phyloP scores from a whole-genome alignment of 345 rosid species.

The Camelina neglecta region DNA sequence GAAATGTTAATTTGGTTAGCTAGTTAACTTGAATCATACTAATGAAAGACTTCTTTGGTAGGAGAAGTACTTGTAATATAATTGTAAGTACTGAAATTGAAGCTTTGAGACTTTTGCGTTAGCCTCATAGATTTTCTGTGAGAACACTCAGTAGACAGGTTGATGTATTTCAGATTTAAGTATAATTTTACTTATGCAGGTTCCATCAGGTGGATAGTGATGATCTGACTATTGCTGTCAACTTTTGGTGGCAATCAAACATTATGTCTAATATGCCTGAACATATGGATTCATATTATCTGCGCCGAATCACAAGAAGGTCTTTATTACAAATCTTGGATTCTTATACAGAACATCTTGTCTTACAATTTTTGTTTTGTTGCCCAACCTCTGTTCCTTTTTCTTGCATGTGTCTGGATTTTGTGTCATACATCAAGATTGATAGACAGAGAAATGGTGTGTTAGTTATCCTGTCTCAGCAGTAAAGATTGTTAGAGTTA shows the following conservation, averaged over 20 bases:
- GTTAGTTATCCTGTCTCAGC: constrained; percentile 43
- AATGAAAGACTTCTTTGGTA: not conserved
- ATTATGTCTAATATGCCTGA: constrained; percentile 65
- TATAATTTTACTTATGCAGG: constrained; percentile 55
- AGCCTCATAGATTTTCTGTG: too few relatives aligned
- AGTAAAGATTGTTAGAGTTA: constrained; percentile 20
- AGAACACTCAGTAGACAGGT: constrained; percentile 30
- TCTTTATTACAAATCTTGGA: constrained; percentile 32
- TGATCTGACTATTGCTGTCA: constrained; percentile 78
- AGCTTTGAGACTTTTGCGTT: too few relatives aligned
- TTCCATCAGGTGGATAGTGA: constrained; percentile 89
- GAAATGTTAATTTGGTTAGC: not conserved
- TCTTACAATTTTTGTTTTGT: constrained; percentile 22
- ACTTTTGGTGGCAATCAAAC: constrained; percentile 90
- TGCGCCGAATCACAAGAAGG: constrained; percentile 81
- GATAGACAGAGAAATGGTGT: constrained; percentile 86
- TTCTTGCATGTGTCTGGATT: constrained; percentile 38
- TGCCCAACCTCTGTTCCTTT: constrained; percentile 36
- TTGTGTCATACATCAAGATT: constrained; percentile 52
- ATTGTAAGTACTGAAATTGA: too few relatives aligned
- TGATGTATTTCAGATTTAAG: constrained; percentile 3
- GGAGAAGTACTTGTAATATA: too few relatives aligned
- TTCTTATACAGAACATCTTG: constrained; percentile 11
- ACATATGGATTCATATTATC: constrained; percentile 88
- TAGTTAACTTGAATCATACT: constrained; percentile 26